A percentile compares a stretch with the other conserved stretches of the same genome.
Conservation (phyloP, 2,329 filamentous ascomycete genomes). For the Gnomoniopsis sp. region DNA sequence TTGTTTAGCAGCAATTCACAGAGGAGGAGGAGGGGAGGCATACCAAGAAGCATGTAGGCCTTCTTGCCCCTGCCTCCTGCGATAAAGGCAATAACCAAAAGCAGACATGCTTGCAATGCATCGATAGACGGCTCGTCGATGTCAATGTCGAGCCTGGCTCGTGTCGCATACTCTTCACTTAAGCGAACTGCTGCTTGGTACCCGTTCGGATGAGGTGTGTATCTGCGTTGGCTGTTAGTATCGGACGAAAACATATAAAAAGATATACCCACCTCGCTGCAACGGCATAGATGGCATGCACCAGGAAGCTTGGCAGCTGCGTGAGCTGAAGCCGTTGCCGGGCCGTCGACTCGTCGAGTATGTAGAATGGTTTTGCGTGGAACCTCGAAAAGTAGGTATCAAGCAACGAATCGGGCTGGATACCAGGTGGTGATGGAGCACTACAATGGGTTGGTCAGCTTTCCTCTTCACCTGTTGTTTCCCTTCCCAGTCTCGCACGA, state of each 20-base stretch:
- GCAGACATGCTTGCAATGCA: conserved; percentile 68
- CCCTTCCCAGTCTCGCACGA: not conserved
- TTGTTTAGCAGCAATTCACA: conserved; percentile 30
- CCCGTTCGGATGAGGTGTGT: conserved; percentile 64
- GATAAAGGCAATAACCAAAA: conserved; percentile 73
- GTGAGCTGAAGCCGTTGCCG: conserved; percentile 68
- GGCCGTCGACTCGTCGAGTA: conserved; percentile 73
- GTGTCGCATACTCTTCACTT: conserved; percentile 70
- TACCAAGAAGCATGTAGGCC: conserved; percentile 82
- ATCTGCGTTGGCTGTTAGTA: conserved; percentile 44
- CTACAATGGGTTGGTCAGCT: conserved; percentile 27
- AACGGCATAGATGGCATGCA: conserved; percentile 58
- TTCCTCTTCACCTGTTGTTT: not conserved
- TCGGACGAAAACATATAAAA: conserved; percentile 1
- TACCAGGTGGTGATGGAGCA: conserved; percentile 38
- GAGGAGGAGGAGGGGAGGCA: not conserved
- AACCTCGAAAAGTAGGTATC: conserved; percentile 78
- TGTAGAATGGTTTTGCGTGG: conserved; percentile 78
- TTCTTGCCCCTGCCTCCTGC: conserved; percentile 79
- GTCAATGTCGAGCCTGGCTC: conserved; percentile 68
- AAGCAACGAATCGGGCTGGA: conserved; percentile 61
- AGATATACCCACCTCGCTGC: conserved; percentile 51
- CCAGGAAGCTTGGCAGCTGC: conserved; percentile 56
- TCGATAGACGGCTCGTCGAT: conserved; percentile 80
- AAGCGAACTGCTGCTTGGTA: conserved; percentile 65